Conservation (phyloP, 768 basidiomycete genomes). For the Termitomyces heimii region DNA sequence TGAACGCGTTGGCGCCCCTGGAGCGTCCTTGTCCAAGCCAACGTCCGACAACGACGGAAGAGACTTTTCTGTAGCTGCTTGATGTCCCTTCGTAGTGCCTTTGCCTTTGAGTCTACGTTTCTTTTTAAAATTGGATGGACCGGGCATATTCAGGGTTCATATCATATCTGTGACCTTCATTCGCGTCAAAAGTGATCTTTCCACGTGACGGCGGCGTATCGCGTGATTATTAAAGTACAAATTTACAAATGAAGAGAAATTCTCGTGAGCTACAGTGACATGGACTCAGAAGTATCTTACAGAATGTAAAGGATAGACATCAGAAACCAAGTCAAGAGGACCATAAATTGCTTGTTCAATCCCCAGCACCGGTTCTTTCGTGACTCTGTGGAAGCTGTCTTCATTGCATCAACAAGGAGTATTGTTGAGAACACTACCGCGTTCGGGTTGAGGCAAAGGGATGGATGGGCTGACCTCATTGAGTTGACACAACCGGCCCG, state of each 20-base stretch:
- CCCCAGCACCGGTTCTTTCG: no score
- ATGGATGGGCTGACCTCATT: not conserved
- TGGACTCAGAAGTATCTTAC: not conserved
- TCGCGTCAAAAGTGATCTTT: conserved; percentile 5
- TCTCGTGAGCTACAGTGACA: no score
- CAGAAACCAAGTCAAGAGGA: not conserved
- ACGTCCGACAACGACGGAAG: conserved; percentile 1
- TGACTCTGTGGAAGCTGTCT: not conserved
- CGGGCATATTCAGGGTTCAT: conserved; percentile 50
- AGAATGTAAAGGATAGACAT: not conserved
- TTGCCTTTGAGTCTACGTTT: conserved; percentile 37
- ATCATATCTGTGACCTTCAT: no score
- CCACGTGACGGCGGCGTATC: not conserved
- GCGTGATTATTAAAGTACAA: no score
- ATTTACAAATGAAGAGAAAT: no score
- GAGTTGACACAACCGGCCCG: not conserved
- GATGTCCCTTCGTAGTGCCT: conserved; percentile 25
- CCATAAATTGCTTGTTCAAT: no score
- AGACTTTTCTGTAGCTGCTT: conserved; percentile 5
- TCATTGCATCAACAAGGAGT: not conserved
- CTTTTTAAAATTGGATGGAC: conserved; percentile 50
- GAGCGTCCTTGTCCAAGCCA: conserved; percentile 9
- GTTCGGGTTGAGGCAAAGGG: not conserved
- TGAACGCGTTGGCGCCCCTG: not conserved
- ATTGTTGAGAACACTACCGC: not conserved